These are phyloP conservation scores for Sporothrix inflata DNA, from an alignment of 2,329 filamentous ascomycete genomes.

Conservation along the genomic window DNA sequence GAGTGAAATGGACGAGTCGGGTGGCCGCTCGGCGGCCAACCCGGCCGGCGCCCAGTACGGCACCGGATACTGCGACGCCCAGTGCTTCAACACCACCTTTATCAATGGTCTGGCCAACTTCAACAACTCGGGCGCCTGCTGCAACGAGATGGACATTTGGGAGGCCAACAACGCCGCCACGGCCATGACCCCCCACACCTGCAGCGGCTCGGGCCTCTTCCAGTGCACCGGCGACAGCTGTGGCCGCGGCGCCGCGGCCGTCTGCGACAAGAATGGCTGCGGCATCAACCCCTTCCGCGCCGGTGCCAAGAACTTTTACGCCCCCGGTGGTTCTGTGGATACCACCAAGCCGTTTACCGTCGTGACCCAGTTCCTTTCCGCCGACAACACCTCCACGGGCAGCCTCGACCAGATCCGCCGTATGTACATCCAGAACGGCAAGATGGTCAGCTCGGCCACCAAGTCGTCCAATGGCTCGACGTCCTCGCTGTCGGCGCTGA, in stretches of 20 bases:
- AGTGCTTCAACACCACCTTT: constrained; percentile 53
- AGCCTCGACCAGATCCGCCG: background rate
- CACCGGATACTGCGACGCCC: constrained; percentile 56
- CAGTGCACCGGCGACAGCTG: constrained; percentile 49
- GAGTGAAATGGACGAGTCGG: constrained; percentile 54
- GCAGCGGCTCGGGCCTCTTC: constrained; percentile 48
- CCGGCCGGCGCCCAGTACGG: constrained; percentile 54
- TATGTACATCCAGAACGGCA: constrained; percentile 12
- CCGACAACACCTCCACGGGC: background rate
- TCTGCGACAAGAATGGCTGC: constrained; percentile 67
- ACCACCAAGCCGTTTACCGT: constrained; percentile 61
- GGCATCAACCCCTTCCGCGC: constrained; percentile 68
- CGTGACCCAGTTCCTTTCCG: constrained; percentile 61
- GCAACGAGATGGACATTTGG: constrained; percentile 64
- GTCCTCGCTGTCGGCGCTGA: constrained; percentile 21
- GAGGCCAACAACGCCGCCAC: constrained; percentile 64
- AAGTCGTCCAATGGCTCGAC: constrained; percentile 2
- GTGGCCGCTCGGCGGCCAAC: constrained; percentile 52
- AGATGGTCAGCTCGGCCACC: constrained; percentile 6
- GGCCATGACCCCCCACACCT: constrained; percentile 63
- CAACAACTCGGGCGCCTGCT: constrained; percentile 56
- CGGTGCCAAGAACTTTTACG: constrained; percentile 62
- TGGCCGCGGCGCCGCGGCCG: constrained; percentile 44
- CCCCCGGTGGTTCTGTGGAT: constrained; percentile 53
- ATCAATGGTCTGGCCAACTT: constrained; percentile 48